A percentile compares a stretch with the other conserved stretches of the same genome.
These are phyloP conservation scores for Cornus kousa DNA, from an alignment of 148 eudicot genomes.

Conservation along the genomic window DNA sequence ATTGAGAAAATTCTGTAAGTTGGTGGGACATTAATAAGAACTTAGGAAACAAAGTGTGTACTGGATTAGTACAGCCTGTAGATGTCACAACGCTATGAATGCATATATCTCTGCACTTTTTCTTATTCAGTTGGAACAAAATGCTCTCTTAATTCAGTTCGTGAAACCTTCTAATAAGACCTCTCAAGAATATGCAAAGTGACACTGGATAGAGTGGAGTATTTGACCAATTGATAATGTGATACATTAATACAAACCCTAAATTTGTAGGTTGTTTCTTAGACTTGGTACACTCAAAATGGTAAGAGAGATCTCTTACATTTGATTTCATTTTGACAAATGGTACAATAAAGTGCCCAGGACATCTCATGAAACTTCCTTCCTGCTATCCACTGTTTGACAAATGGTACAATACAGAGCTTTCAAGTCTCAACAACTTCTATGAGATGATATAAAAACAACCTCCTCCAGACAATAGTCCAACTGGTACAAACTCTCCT, in stretches of 20 bases:
- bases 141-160: not conserved
- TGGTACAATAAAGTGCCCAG: not conserved
- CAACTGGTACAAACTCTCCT: no score
- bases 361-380: not conserved
- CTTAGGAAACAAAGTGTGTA: not conserved
- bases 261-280: not conserved
- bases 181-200: no score
- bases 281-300: not conserved
- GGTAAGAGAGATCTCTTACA: not conserved
- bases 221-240: not conserved
- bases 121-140: not conserved
- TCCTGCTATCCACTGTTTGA: not conserved
- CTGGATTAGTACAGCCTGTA: not conserved
- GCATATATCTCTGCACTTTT: not conserved
- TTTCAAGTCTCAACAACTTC: not conserved
- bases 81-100: not conserved
- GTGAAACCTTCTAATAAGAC: not conserved
- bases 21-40: not conserved
- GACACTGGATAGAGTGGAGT: no score
- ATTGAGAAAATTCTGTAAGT: not conserved
- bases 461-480: not conserved
- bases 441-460: not conserved
- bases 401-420: no score
- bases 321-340: not conserved
- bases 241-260: not conserved